Evolutionary conservation across 2,329 filamentous ascomycete species (phyloP).

Genomic region (Calonectria leucothoes): DNA sequence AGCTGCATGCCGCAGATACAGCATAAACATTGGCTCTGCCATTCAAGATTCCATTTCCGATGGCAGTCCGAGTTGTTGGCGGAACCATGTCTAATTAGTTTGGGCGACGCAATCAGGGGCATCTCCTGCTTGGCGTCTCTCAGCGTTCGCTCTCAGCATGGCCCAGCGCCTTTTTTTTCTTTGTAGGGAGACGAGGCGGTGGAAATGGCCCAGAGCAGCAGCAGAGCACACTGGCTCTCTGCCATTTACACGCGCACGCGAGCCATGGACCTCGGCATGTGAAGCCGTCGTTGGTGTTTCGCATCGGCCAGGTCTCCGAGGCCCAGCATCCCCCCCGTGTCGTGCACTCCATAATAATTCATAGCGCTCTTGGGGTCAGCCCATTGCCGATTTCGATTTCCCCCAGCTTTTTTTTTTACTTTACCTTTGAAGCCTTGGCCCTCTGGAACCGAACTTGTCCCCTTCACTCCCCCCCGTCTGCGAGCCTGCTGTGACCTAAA

Average conservation of each 20-base stretch:
- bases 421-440: neutral
- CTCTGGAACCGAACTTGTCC: neutral
- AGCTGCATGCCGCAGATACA: neutral
- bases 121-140: neutral
- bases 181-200: neutral
- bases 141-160: neutral
- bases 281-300: constrained; percentile 24
- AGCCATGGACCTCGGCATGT: constrained; percentile 46
- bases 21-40: neutral
- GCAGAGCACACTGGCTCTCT: neutral
- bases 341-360: constrained; percentile 1
- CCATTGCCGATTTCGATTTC: neutral
- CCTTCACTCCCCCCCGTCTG: neutral
- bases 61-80: neutral
- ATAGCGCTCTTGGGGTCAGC: neutral
- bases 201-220: neutral
- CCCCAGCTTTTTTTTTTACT: constrained; percentile 10
- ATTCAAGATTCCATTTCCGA: neutral
- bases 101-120: neutral
- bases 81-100: neutral
- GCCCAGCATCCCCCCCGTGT: neutral
- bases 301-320: constrained; percentile 41
- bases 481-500: constrained; percentile 9
- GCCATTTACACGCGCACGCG: neutral
- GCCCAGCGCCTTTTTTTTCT: neutral